phyloP scores from a whole-genome alignment of 345 rosid species.

The Laguncularia racemosa region DNA sequence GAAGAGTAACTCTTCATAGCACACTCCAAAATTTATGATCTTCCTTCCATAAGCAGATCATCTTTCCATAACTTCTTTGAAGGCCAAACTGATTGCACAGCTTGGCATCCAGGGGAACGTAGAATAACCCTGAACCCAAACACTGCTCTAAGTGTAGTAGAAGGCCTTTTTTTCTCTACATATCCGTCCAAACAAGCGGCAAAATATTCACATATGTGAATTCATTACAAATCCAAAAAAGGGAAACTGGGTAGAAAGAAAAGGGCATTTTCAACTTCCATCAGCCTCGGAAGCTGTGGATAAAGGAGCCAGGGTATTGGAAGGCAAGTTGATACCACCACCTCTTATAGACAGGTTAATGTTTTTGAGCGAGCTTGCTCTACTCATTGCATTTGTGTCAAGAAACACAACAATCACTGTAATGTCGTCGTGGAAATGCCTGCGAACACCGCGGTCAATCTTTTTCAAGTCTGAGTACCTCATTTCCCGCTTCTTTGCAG shows the following conservation, averaged over 20 bases:
- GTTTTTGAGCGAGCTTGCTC: background rate
- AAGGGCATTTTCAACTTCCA: background rate
- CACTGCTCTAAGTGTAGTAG: background rate
- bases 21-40: no score
- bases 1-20: no score
- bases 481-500: constrained; percentile 14
- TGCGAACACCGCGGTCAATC: constrained; percentile 12
- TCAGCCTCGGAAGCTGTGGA: background rate
- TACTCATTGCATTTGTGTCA: background rate
- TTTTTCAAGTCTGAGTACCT: constrained; percentile 13
- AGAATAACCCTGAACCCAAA: no score
- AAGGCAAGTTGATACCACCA: constrained; percentile 11
- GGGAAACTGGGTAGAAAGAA: no score
- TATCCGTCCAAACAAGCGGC: background rate
- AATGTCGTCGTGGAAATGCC: constrained; percentile 17
- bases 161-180: no score
- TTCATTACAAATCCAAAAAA: constrained; percentile 27
- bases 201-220: background rate
- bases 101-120: no score
- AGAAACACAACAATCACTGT: constrained; percentile 12
- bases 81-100: no score
- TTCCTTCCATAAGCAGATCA: no score
- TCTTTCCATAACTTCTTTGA: no score
- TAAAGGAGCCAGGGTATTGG: constrained; percentile 6
- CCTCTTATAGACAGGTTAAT: constrained; percentile 2